Evolutionary conservation across 2,329 filamentous ascomycete genomes (phyloP).

Genomic region (Cercospora berteroae): DNA sequence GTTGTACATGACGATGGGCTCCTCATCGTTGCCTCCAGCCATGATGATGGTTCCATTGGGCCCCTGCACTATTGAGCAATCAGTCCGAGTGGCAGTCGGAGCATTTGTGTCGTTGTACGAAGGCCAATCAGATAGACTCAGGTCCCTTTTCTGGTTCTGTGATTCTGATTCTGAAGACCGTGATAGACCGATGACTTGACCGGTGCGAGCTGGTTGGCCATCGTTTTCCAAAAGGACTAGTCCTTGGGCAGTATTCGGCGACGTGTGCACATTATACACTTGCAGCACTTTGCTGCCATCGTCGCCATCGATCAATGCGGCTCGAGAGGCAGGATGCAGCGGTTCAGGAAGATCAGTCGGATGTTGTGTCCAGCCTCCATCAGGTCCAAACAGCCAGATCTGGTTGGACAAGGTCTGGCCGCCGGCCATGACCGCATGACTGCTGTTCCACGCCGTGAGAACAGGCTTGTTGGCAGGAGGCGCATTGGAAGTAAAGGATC

Average conservation of each 20-base stretch:
- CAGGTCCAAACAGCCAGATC: slow-evolving; percentile 69
- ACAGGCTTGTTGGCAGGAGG: slow-evolving; percentile 67
- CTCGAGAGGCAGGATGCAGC: slow-evolving; percentile 38
- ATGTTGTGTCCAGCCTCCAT: slow-evolving; percentile 65
- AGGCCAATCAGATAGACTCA: slow-evolving; percentile 68
- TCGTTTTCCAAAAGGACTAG: slow-evolving; percentile 63
- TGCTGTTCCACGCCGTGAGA: slow-evolving; percentile 70
- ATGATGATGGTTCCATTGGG: slow-evolving; percentile 68
- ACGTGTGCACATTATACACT: slow-evolving; percentile 70
- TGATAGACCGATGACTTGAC: slow-evolving; percentile 46
- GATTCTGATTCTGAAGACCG: slow-evolving; percentile 28
- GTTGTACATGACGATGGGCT: slow-evolving; percentile 75
- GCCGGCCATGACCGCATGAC: slow-evolving; percentile 71
- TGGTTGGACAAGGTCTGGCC: slow-evolving; percentile 64
- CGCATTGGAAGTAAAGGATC: slow-evolving; percentile 58
- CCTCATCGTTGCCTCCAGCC: slow-evolving; percentile 67
- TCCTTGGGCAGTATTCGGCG: slow-evolving; percentile 72
- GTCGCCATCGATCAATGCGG: slow-evolving; percentile 65
- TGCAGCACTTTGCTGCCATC: slow-evolving; percentile 78
- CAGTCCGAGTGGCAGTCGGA: slow-evolving; percentile 62
- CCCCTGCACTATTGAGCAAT: slow-evolving; percentile 70
- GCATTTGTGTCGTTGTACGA: slow-evolving; percentile 73
- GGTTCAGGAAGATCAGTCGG: slow-evolving; percentile 59
- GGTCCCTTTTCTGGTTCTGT: slow-evolving; percentile 50
- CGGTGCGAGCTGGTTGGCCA: slow-evolving; percentile 52